Evolutionary conservation across 768 basidiomycete genomes (phyloP).

Genomic region (Leccinum fibrillosum): DNA sequence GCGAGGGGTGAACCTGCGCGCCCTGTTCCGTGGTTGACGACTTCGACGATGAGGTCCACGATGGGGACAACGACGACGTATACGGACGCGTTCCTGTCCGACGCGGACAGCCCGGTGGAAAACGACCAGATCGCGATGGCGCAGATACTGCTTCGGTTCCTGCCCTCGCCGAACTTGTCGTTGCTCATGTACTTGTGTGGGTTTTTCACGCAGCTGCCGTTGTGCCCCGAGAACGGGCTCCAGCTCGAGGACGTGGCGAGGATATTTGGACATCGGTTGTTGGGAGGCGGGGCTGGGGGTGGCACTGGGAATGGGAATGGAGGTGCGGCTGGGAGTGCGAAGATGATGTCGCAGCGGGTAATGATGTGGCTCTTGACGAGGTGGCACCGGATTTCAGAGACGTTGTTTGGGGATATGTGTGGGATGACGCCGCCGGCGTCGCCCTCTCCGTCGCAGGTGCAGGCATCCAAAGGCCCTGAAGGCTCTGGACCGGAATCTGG

Average conservation of each 20-base stretch:
- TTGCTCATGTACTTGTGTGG: slow-evolving; percentile 44
- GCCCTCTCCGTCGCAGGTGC: background rate
- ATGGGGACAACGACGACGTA: slow-evolving; percentile 2
- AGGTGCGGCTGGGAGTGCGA: no score
- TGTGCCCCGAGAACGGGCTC: slow-evolving; percentile 50
- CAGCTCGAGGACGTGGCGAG: slow-evolving; percentile 42
- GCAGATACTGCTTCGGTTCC: slow-evolving; percentile 48
- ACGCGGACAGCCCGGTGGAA: slow-evolving; percentile 27
- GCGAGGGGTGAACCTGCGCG: slow-evolving; percentile 26
- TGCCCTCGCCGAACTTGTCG: slow-evolving; percentile 39
- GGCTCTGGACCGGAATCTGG: background rate
- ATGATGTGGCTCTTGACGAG: slow-evolving; percentile 33
- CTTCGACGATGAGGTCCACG: slow-evolving; percentile 6
- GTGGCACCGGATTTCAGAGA: slow-evolving; percentile 27
- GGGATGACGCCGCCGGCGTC: slow-evolving; percentile 20
- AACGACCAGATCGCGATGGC: slow-evolving; percentile 37
- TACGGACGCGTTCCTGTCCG: slow-evolving; percentile 15
- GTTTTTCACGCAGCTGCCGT: slow-evolving; percentile 50
- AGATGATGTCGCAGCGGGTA: slow-evolving; percentile 24
- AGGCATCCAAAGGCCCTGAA: no score
- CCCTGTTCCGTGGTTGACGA: slow-evolving; percentile 3
- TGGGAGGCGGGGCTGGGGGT: slow-evolving; percentile 15
- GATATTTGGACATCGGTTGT: slow-evolving; percentile 43
- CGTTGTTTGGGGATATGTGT: slow-evolving; percentile 24
- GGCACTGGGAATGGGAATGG: no score